These are phyloP conservation scores for Magnolia officinalis DNA, from an alignment of 164 flowering plant species.

Conservation along the genomic window DNA sequence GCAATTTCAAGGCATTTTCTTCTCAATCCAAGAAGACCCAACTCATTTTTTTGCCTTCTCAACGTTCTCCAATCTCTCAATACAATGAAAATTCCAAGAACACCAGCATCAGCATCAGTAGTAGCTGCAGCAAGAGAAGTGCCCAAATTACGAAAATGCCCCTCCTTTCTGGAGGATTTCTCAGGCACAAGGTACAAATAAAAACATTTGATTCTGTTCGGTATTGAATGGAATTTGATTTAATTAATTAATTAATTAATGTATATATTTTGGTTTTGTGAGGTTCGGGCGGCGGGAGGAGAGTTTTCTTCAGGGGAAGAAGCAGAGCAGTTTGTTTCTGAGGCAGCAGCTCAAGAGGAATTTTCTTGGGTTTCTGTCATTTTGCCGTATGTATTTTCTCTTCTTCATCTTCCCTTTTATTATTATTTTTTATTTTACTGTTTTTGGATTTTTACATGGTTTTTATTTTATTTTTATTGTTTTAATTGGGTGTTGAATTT, in stretches of 20 bases:
- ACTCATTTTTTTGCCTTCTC: neutral
- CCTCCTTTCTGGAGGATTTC: neutral
- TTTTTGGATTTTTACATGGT: neutral
- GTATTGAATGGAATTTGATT: neutral
- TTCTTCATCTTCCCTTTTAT: neutral
- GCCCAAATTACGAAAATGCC: neutral
- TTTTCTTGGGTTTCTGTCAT: conserved; percentile 76
- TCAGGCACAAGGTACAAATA: conserved; percentile 2
- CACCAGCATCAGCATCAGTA: neutral
- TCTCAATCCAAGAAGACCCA: conserved; percentile 12
- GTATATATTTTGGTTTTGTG: neutral
- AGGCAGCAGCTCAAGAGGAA: conserved; percentile 36
- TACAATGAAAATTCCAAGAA: neutral
- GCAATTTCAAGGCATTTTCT: conserved; percentile 3
- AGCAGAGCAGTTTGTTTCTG: conserved; percentile 27
- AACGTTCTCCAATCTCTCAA: neutral
- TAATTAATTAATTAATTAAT: too few relatives aligned
- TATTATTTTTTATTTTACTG: too few relatives aligned
- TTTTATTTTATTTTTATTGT: neutral
- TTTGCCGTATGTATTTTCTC: conserved; percentile 49
- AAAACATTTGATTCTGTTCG: neutral
- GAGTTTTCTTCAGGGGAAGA: conserved; percentile 38
- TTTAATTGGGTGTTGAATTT: neutral
- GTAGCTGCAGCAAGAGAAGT: conserved; percentile 1
- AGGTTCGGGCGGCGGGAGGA: conserved; percentile 35